Evolutionary conservation across 2,329 filamentous ascomycete species (phyloP).

Genomic region (Didymella exigua): DNA sequence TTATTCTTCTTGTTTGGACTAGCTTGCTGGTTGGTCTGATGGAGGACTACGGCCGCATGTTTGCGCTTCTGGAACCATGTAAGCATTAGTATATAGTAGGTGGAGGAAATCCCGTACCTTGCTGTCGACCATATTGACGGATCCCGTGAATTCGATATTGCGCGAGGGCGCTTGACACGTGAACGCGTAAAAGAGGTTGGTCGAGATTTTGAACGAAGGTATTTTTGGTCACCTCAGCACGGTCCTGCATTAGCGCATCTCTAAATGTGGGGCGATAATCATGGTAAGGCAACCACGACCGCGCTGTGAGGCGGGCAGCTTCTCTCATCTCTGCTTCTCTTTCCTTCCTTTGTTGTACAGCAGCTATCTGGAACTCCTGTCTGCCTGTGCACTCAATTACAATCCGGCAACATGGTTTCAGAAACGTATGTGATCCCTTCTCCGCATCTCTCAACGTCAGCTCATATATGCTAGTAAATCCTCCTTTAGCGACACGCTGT

Average conservation of each 20-base stretch:
- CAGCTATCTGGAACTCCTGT: neutral
- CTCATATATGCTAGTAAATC: constrained; percentile 14
- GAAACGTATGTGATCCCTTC: constrained; percentile 5
- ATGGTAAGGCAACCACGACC: constrained; percentile 13
- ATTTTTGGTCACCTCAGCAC: constrained; percentile 18
- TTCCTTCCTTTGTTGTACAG: neutral
- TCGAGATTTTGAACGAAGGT: constrained; percentile 8
- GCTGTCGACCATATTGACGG: constrained; percentile 11
- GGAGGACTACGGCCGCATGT: constrained; percentile 24
- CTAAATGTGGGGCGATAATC: constrained; percentile 6
- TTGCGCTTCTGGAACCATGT: constrained; percentile 30
- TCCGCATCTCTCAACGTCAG: neutral
- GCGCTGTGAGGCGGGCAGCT: neutral
- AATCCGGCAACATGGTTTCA: neutral
- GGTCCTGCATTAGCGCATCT: constrained; percentile 18
- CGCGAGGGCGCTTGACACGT: constrained; percentile 14
- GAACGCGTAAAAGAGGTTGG: constrained; percentile 18
- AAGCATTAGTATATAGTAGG: neutral
- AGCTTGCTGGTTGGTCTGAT: constrained; percentile 20
- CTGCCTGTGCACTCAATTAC: neutral
- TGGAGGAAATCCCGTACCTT: neutral
- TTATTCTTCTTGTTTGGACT: constrained; percentile 28
- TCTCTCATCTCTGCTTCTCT: neutral
- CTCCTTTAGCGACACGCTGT: constrained; percentile 24
- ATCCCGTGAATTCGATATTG: too few species aligned